These are phyloP conservation scores for Astrothelium macrocarpum DNA, from an alignment of 495 filamentous ascomycete genomes.

Conservation along the genomic window DNA sequence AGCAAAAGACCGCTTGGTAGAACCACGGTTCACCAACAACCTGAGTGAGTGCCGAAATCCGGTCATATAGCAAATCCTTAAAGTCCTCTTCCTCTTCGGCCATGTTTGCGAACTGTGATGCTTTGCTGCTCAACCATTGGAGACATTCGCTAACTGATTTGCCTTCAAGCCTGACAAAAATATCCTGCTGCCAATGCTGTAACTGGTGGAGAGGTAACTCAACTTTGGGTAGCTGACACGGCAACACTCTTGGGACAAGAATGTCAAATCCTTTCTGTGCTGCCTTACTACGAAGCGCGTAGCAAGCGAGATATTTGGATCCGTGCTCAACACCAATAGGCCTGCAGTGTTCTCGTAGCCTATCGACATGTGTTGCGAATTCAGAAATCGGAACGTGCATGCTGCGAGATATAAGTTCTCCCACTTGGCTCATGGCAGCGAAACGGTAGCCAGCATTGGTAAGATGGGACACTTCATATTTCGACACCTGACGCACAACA, in stretches of 20 bases:
- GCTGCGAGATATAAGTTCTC: conserved; percentile 51
- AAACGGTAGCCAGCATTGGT: conserved; percentile 68
- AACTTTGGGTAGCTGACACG: conserved; percentile 58
- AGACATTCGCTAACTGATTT: conserved; percentile 40
- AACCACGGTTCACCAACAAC: conserved; percentile 41
- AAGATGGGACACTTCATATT: conserved; percentile 50
- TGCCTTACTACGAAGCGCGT: conserved; percentile 59
- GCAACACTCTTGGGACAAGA: conserved; percentile 53
- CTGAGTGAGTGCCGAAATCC: conserved; percentile 35
- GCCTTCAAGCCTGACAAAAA: background rate
- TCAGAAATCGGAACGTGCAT: conserved; percentile 57
- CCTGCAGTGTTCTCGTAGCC: conserved; percentile 37
- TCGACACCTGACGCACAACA: conserved; percentile 57
- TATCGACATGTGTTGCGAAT: conserved; percentile 45
- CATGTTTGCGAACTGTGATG: conserved; percentile 22
- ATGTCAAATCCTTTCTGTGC: conserved; percentile 61
- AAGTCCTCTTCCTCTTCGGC: conserved; percentile 33
- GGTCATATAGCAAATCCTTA: conserved; percentile 33
- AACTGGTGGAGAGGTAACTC: conserved; percentile 49
- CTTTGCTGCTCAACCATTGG: conserved; percentile 35
- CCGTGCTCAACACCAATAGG: background rate
- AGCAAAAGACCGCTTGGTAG: conserved; percentile 39
- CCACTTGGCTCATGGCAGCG: conserved; percentile 58
- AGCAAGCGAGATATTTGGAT: conserved; percentile 61
- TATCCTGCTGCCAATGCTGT: conserved; percentile 40